Conservation (phyloP, 2,329 filamentous ascomycete species). For the Fusarium domesticum region DNA sequence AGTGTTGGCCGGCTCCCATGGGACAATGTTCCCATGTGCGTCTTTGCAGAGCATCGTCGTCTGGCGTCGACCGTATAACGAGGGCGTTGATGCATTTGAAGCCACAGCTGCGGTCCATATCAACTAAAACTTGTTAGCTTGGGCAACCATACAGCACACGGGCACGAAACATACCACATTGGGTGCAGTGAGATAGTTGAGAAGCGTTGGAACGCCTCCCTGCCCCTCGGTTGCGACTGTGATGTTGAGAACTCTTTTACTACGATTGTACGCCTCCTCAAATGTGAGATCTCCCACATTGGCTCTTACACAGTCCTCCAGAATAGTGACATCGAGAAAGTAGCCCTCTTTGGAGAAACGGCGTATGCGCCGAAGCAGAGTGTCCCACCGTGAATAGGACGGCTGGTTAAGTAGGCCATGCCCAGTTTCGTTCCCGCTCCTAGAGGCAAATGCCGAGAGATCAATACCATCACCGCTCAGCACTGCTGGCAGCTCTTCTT, state of each 20-base stretch:
- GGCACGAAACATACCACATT: slow-evolving; percentile 69
- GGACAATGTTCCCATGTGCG: slow-evolving; percentile 65
- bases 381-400: slow-evolving; percentile 49
- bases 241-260: slow-evolving; percentile 86
- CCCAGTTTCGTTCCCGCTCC: slow-evolving; percentile 30
- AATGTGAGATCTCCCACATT: slow-evolving; percentile 91
- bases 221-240: slow-evolving; percentile 75
- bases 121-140: slow-evolving; percentile 47
- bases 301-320: slow-evolving; percentile 79
- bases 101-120: slow-evolving; percentile 78
- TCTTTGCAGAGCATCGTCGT: slow-evolving; percentile 74
- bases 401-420: slow-evolving; percentile 36
- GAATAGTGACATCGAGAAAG: slow-evolving; percentile 74
- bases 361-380: slow-evolving; percentile 61
- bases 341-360: slow-evolving; percentile 76
- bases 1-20: slow-evolving; percentile 66
- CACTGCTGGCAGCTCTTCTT: slow-evolving; percentile 76
- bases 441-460: slow-evolving; percentile 68
- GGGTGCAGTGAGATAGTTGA: slow-evolving; percentile 91
- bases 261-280: slow-evolving; percentile 83
- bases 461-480: slow-evolving; percentile 79
- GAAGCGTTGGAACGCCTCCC: slow-evolving; percentile 74
- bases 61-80: slow-evolving; percentile 63
- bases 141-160: background rate
- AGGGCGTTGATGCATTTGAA: slow-evolving; percentile 65